Conservation (phyloP, 2,329 filamentous ascomycete species). For the Diaporthe australafricana region DNA sequence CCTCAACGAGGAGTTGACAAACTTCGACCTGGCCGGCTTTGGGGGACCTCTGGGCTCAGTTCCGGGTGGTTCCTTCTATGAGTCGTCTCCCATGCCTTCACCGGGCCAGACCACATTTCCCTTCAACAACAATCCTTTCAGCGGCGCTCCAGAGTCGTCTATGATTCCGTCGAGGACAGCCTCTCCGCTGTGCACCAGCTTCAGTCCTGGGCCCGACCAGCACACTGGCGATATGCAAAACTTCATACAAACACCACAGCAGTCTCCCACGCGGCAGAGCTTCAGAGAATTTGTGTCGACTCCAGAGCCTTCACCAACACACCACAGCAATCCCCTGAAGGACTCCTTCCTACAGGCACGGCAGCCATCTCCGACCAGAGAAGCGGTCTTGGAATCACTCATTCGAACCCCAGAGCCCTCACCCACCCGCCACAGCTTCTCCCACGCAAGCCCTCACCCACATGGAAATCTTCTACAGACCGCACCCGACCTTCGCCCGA, state of each 20-base stretch:
- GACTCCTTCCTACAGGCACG: constrained; percentile 35
- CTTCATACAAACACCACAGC: constrained; percentile 34
- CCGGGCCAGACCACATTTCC: constrained; percentile 32
- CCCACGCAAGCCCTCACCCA: constrained; percentile 29
- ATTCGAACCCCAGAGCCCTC: constrained; percentile 36
- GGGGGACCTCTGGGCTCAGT: constrained; percentile 33
- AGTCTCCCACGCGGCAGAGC: constrained; percentile 31
- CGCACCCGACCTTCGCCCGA: constrained; percentile 34
- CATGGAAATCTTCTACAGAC: constrained; percentile 31
- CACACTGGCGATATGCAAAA: constrained; percentile 15
- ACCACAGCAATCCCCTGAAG: constrained; percentile 34
- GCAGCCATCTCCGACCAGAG: constrained; percentile 33
- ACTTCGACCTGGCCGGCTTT: constrained; percentile 36
- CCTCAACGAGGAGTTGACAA: constrained; percentile 37
- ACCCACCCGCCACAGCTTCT: constrained; percentile 37
- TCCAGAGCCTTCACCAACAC: constrained; percentile 33
- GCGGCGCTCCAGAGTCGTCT: constrained; percentile 34
- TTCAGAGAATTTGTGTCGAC: constrained; percentile 36
- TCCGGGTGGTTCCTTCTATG: constrained; percentile 30
- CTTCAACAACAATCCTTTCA: constrained; percentile 37
- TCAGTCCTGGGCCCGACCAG: constrained; percentile 21
- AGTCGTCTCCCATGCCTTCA: constrained; percentile 36
- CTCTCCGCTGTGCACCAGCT: constrained; percentile 30
- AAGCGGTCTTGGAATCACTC: constrained; percentile 25
- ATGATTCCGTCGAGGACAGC: constrained; percentile 34